A percentile compares a stretch with the other conserved stretches of the same genome.
phyloP scores from a whole-genome alignment of 1,139 yeast genomes.

The Saccharomyces hybrid region DNA sequence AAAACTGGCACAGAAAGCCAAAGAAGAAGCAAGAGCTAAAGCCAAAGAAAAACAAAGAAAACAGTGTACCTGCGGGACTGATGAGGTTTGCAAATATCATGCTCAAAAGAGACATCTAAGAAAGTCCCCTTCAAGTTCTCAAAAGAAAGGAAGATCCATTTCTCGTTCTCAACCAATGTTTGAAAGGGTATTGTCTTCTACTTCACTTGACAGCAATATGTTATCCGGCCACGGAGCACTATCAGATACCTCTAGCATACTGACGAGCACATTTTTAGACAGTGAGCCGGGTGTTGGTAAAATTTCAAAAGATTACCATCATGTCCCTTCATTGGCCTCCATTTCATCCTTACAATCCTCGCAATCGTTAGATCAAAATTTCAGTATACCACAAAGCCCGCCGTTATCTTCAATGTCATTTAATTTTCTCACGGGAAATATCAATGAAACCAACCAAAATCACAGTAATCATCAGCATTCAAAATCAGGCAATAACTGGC shows the following conservation, averaged over 20 bases:
- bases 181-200: conserved; percentile 11
- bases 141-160: not conserved
- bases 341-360: conserved; percentile 28
- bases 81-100: conserved; percentile 21
- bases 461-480: conserved; percentile 3
- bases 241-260: conserved; percentile 11
- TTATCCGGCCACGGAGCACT: conserved; percentile 7
- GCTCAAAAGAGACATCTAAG: conserved; percentile 10
- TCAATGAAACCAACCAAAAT: not conserved
- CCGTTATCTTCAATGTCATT: conserved; percentile 12
- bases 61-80: conserved; percentile 46
- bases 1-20: conserved; percentile 32
- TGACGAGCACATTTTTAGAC: conserved; percentile 12
- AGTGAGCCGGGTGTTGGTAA: conserved; percentile 16
- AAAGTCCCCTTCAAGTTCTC: conserved; percentile 3
- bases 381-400: conserved; percentile 24
- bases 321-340: conserved; percentile 25
- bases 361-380: conserved; percentile 26
- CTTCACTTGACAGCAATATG: conserved; percentile 14
- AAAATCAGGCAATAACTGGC: not conserved
- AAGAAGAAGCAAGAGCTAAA: conserved; percentile 36
- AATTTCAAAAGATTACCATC: conserved; percentile 27
- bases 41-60: conserved; percentile 32
- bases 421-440: conserved; percentile 5
- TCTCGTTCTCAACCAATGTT: conserved; percentile 3